Evolutionary conservation across 2,329 filamentous ascomycete genomes (phyloP).

Genomic region (Alternaria gaisen): DNA sequence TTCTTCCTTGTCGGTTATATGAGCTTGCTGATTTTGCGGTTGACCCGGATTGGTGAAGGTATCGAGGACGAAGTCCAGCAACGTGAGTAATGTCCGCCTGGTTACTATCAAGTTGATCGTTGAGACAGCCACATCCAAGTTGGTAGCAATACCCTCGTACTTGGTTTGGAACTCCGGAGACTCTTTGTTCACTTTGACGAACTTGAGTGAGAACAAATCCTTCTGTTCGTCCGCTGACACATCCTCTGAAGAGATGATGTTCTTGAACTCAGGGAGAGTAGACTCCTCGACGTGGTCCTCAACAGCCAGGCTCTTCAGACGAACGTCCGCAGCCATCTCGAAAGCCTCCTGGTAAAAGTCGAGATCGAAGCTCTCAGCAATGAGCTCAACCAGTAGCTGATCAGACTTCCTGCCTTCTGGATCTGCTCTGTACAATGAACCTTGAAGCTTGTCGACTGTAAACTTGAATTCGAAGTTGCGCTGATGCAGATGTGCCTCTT

Average conservation of each 20-base stretch:
- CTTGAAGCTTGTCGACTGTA: conserved; percentile 91
- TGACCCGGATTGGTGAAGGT: conserved; percentile 80
- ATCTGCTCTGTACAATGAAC: conserved; percentile 89
- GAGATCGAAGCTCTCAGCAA: conserved; percentile 87
- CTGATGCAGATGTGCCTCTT: conserved; percentile 74
- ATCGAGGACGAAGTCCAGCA: conserved; percentile 91
- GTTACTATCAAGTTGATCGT: conserved; percentile 98
- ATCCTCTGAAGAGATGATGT: conserved; percentile 93
- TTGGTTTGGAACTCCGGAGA: conserved; percentile 93
- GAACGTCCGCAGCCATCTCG: conserved; percentile 92
- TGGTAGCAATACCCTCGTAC: conserved; percentile 93
- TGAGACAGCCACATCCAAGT: conserved; percentile 88
- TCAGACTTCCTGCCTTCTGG: conserved; percentile 79
- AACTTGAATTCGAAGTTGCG: conserved; percentile 97
- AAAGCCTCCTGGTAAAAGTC: conserved; percentile 88
- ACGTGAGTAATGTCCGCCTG: conserved; percentile 85
- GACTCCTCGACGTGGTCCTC: conserved; percentile 95
- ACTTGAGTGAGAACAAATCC: conserved; percentile 87
- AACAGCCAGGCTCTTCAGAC: conserved; percentile 83
- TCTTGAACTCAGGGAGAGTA: conserved; percentile 89
- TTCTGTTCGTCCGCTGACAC: conserved; percentile 73
- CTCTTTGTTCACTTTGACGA: conserved; percentile 84
- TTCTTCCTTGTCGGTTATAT: conserved; percentile 41
- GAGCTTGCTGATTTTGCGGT: conserved; percentile 50
- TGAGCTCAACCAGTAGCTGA: conserved; percentile 84